Conservation (phyloP, 306 rosid genomes). For the Citrullus colocynthis region DNA sequence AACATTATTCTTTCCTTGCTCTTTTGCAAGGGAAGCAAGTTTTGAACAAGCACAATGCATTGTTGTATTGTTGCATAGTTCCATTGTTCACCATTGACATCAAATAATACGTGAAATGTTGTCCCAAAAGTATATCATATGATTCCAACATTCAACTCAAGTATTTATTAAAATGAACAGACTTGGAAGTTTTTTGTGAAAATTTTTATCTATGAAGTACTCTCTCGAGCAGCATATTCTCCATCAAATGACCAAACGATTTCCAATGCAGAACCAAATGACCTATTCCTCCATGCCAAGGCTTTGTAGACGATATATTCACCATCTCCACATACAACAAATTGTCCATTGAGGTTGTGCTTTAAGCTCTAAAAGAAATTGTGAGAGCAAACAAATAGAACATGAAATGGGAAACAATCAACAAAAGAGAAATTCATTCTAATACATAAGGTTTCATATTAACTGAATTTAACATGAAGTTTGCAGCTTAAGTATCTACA, state of each 20-base stretch:
- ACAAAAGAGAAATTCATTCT: not conserved
- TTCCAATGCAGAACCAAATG: constrained; percentile 95
- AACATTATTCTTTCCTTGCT: constrained; percentile 98
- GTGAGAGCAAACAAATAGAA: constrained; percentile 7
- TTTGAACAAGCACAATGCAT: constrained; percentile 16
- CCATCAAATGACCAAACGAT: constrained; percentile 93
- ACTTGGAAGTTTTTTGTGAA: constrained; percentile 93
- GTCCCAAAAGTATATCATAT: not conserved
- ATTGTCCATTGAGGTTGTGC: constrained; percentile 97
- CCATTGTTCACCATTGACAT: not conserved
- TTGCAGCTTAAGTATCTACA: not conserved
- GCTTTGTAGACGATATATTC: constrained; percentile 93
- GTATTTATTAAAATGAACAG: not conserved
- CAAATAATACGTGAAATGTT: not conserved
- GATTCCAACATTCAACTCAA: not conserved
- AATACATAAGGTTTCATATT: not conserved
- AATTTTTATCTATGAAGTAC: constrained; percentile 74
- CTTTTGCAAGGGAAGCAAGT: constrained; percentile 87
- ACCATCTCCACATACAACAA: constrained; percentile 97
- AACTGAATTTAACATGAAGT: not conserved
- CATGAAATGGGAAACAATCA: not conserved
- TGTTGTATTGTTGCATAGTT: not conserved
- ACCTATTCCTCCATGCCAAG: constrained; percentile 97
- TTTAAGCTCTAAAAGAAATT: constrained; percentile 55
- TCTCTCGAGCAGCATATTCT: constrained; percentile 89